Conservation (phyloP, 257 asterid genomes). For the Solanum corneliomulleri region DNA sequence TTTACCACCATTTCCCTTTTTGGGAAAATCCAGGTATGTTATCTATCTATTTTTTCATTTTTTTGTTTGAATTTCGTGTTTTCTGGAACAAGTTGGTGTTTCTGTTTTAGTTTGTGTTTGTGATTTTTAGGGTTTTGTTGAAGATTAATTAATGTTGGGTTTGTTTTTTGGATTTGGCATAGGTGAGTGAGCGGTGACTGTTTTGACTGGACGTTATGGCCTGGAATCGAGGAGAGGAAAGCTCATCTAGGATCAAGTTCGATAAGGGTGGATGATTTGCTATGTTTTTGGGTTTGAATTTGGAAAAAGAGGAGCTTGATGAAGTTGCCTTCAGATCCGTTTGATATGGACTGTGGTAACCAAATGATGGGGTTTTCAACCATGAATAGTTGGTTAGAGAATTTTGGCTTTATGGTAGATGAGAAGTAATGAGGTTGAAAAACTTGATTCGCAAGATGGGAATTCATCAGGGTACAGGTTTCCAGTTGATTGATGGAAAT, state of each 20-base stretch:
- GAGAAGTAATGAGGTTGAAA: too few species aligned
- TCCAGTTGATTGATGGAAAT: constrained; percentile 4
- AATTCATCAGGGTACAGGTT: constrained; percentile 16
- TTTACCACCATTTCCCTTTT: background rate
- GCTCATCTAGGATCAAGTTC: constrained; percentile 3
- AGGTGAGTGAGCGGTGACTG: background rate
- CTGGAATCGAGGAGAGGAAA: constrained; percentile 20
- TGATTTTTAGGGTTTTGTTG: constrained; percentile 4
- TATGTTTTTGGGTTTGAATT: background rate
- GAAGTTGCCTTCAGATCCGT: constrained; percentile 58
- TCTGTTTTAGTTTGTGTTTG: background rate
- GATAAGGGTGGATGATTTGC: constrained; percentile 2
- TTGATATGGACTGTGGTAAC: constrained; percentile 24
- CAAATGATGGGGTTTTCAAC: constrained; percentile 4
- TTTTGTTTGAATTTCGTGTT: background rate
- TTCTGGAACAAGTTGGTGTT: background rate
- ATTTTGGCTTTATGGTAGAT: background rate
- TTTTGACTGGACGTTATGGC: constrained; percentile 23
- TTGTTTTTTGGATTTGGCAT: background rate
- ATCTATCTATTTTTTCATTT: background rate
- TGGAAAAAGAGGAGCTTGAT: background rate
- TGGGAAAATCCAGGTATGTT: background rate
- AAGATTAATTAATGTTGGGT: background rate
- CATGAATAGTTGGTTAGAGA: constrained; percentile 34
- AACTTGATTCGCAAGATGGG: constrained; percentile 9